A percentile compares a stretch with the other conserved stretches of the same genome.
Conservation (phyloP, 345 rosid genomes). For the Mangifera indica region DNA sequence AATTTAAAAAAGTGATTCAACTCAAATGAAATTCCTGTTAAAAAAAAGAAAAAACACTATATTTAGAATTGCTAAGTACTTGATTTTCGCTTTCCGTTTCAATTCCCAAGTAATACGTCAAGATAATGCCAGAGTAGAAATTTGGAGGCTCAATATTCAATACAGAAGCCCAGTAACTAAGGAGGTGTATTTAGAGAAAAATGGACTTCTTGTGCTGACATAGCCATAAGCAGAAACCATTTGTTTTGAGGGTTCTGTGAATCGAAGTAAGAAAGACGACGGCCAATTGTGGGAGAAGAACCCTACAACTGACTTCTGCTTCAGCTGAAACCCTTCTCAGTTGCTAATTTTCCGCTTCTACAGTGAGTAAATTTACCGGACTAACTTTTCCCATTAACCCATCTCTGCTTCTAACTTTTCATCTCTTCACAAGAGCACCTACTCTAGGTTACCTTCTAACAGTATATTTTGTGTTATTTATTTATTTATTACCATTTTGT, state of each 20-base stretch:
- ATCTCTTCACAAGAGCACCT: slow-evolving; percentile 40
- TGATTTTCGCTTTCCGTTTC: too few relatives aligned
- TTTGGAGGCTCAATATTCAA: too few relatives aligned
- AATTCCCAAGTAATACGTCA: too few relatives aligned
- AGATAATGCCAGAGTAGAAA: too few relatives aligned
- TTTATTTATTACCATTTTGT: not conserved
- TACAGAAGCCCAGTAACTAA: not conserved
- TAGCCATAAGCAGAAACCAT: not conserved
- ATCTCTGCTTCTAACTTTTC: slow-evolving; percentile 37
- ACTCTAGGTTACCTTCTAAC: slow-evolving; percentile 49
- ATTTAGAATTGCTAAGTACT: too few relatives aligned
- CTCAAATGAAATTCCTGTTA: too few relatives aligned
- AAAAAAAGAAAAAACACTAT: too few relatives aligned
- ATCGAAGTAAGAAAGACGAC: slow-evolving; percentile 45
- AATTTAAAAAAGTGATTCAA: too few relatives aligned
- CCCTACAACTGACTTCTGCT: slow-evolving; percentile 46
- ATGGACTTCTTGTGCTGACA: not conserved
- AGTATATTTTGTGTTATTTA: not conserved
- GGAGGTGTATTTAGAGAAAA: not conserved
- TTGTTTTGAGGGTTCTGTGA: not conserved
- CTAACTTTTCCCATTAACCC: slow-evolving; percentile 35
- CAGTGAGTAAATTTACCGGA: slow-evolving; percentile 38
- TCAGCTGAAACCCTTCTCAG: slow-evolving; percentile 48
- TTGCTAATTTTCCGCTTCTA: slow-evolving; percentile 35
- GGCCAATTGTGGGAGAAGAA: slow-evolving; percentile 60